A percentile compares a stretch with the other conserved stretches of the same genome.
Evolutionary conservation across 2,329 filamentous ascomycete species (phyloP).

Genomic region (Didymella arachidicola): DNA sequence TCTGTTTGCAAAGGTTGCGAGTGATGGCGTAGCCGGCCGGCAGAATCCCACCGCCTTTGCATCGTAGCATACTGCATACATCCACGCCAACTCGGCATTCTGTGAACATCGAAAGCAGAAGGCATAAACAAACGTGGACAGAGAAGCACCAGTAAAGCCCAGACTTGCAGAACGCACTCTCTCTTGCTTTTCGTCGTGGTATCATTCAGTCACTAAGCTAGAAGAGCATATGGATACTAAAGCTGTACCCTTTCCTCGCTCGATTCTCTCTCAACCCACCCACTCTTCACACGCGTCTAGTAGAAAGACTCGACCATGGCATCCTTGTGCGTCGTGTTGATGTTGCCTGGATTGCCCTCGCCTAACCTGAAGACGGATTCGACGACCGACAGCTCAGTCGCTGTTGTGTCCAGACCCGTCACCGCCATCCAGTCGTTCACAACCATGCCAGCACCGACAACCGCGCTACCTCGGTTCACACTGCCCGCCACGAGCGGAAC

Average conservation of each 20-base stretch:
- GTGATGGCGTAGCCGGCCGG: slow-evolving; percentile 15
- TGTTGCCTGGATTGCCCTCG: slow-evolving; percentile 80
- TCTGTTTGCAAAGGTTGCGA: background rate
- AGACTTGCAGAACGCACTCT: background rate
- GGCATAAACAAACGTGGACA: background rate
- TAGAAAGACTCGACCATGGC: slow-evolving; percentile 99
- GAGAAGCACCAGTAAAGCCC: background rate
- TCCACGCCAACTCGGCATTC: background rate
- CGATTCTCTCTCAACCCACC: slow-evolving; percentile 19
- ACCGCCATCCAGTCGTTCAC: slow-evolving; percentile 98
- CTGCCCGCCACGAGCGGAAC: slow-evolving; percentile 94
- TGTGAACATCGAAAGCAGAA: background rate
- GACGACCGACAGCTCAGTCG: slow-evolving; percentile 95
- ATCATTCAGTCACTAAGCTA: slow-evolving; percentile 40
- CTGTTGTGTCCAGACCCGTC: slow-evolving; percentile 88
- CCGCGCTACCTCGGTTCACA: slow-evolving; percentile 90
- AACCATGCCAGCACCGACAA: slow-evolving; percentile 96
- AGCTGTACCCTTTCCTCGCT: slow-evolving; percentile 28
- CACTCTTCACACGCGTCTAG: slow-evolving; percentile 58
- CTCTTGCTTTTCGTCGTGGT: slow-evolving; percentile 24
- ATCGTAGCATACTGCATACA: background rate
- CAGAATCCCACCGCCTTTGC: slow-evolving; percentile 18
- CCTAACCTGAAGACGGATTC: slow-evolving; percentile 96
- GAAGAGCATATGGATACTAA: slow-evolving; percentile 26
- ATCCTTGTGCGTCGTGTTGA: slow-evolving; percentile 89